These are phyloP conservation scores for Lentinula sp. DNA, from an alignment of 768 basidiomycete genomes.

Conservation along the genomic window DNA sequence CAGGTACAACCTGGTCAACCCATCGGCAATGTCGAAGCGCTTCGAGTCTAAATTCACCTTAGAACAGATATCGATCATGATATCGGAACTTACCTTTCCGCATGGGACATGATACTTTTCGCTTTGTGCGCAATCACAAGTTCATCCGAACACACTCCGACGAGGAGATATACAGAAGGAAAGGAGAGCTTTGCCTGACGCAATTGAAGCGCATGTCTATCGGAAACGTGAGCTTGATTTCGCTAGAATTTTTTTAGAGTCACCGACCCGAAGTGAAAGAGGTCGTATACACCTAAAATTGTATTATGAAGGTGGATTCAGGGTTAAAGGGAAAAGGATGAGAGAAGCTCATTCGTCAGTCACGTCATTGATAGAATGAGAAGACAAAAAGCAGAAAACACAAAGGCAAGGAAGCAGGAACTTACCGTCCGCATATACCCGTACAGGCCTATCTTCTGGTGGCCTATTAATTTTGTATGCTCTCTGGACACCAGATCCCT, in stretches of 20 bases:
- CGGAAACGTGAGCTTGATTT: conserved; percentile 3
- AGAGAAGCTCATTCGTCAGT: neutral
- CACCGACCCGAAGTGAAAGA: conserved; percentile 91
- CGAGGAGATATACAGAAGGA: conserved; percentile 82
- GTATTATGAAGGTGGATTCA: neutral
- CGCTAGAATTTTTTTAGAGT: neutral
- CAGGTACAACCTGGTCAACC: conserved; percentile 91
- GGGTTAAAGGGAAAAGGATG: neutral
- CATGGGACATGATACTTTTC: conserved; percentile 80
- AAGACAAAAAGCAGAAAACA: neutral
- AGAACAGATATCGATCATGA: neutral
- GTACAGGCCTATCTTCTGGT: conserved; percentile 70
- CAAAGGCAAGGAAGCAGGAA: neutral
- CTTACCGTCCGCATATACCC: conserved; percentile 92
- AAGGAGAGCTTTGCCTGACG: conserved; percentile 96
- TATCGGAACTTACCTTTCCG: conserved; percentile 56
- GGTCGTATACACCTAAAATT: conserved; percentile 80
- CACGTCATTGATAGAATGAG: neutral
- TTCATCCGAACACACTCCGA: conserved; percentile 90
- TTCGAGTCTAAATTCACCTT: conserved; percentile 56
- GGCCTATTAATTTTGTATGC: conserved; percentile 85
- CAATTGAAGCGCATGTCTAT: conserved; percentile 91
- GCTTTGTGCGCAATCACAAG: conserved; percentile 77
- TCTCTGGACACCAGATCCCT: conserved; percentile 20
- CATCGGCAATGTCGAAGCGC: conserved; percentile 93